Evolutionary conservation across 73 alveolate genomes (phyloP).

Genomic region (Breviolum minutum): DNA sequence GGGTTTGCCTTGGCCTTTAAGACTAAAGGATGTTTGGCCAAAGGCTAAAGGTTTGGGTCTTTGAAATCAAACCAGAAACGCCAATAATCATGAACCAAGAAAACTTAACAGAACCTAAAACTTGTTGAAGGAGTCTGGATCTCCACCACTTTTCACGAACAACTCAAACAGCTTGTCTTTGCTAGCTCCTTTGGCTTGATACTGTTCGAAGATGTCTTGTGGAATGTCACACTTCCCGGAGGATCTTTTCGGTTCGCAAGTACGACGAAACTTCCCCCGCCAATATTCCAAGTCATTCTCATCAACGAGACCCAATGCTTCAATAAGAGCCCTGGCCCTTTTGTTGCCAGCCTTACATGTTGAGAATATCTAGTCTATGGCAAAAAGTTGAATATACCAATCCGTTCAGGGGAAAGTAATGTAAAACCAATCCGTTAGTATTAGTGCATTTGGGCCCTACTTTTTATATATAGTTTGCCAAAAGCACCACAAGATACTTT

Average conservation of each 20-base stretch:
- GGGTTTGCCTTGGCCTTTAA: no score
- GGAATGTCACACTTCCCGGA: background rate
- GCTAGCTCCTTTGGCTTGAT: background rate
- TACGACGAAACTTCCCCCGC: slow-evolving; percentile 31
- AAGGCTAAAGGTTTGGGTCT: background rate
- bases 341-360: background rate
- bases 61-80: no score
- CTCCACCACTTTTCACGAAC: background rate
- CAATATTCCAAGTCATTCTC: background rate
- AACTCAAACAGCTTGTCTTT: slow-evolving; percentile 23
- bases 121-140: background rate
- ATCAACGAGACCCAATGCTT: background rate
- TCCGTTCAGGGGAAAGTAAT: no score
- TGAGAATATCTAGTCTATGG: background rate
- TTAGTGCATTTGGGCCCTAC: background rate
- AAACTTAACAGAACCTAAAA: background rate
- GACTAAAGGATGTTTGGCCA: background rate
- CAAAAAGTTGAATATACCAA: background rate
- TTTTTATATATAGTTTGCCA: background rate
- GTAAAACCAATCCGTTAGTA: background rate
- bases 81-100: background rate
- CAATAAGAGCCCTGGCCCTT: background rate
- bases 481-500: no score
- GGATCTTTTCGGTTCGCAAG: slow-evolving; percentile 22
- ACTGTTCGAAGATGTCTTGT: background rate